Evolutionary conservation across 805 yeast species (phyloP).

Genomic region (Candida peoriensis): DNA sequence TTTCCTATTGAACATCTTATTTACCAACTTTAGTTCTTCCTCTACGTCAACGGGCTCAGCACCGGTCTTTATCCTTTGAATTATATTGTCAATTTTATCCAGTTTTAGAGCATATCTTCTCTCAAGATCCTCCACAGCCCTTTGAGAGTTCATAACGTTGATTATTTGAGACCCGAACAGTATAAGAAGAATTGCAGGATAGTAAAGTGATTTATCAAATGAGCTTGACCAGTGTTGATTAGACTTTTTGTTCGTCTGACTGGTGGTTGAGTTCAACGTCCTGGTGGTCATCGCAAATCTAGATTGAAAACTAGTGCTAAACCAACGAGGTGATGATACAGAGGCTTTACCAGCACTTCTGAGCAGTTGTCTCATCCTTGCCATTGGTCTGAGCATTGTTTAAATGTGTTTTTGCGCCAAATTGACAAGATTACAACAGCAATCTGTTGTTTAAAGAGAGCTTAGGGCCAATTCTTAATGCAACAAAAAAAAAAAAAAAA

Average conservation of each 20-base stretch:
- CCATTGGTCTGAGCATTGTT: background rate
- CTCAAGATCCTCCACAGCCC: slow-evolving; percentile 35
- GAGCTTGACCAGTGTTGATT: slow-evolving; percentile 11
- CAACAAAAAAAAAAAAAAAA: too few relatives aligned
- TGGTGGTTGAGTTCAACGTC: background rate
- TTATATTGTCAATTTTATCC: slow-evolving; percentile 32
- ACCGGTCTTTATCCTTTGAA: slow-evolving; percentile 32
- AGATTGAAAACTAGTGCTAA: too few relatives aligned
- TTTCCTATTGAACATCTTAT: slow-evolving; percentile 26
- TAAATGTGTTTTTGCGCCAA: too few relatives aligned
- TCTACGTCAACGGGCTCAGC: slow-evolving; percentile 33
- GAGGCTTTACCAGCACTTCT: too few relatives aligned
- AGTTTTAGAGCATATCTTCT: slow-evolving; percentile 33
- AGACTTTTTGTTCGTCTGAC: background rate
- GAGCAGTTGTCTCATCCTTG: background rate
- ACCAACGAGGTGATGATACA: too few relatives aligned
- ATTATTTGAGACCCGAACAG: slow-evolving; percentile 43
- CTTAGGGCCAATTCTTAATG: too few relatives aligned
- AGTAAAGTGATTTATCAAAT: slow-evolving; percentile 30
- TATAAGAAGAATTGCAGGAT: slow-evolving; percentile 37
- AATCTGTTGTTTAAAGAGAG: too few relatives aligned
- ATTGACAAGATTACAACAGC: too few relatives aligned
- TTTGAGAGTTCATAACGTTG: slow-evolving; percentile 38
- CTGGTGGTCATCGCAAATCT: too few relatives aligned
- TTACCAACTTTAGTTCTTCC: slow-evolving; percentile 34